Percentiles rank a stretch among this genome's conserved stretches.
phyloP scores from a whole-genome alignment of 495 filamentous ascomycete genomes.

The Hypomontagnella submonticulosa region DNA sequence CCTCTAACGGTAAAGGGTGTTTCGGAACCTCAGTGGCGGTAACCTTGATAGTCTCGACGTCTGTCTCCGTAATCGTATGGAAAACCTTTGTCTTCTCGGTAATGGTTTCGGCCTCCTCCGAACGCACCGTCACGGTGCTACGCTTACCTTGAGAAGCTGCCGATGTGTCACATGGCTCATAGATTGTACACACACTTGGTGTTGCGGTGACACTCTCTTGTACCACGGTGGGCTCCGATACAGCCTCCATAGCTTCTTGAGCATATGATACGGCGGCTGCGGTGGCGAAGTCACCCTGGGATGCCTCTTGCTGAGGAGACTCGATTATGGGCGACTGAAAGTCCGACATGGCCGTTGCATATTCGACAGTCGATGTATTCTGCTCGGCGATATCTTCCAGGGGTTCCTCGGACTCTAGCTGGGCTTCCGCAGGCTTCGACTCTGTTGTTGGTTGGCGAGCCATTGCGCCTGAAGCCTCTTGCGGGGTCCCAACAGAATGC shows the following conservation, averaged over 20 bases:
- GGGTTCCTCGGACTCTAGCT: slow-evolving; percentile 4
- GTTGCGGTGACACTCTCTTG: slow-evolving; percentile 10
- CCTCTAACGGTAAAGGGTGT: slow-evolving; percentile 12
- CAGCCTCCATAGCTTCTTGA: slow-evolving; percentile 2
- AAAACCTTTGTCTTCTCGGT: slow-evolving; percentile 51
- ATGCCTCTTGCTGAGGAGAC: background rate
- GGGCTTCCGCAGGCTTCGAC: background rate
- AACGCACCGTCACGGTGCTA: slow-evolving; percentile 2
- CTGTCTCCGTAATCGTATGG: slow-evolving; percentile 54
- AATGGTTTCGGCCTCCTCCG: slow-evolving; percentile 39
- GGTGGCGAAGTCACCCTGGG: background rate
- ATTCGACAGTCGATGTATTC: background rate
- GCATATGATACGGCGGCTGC: background rate
- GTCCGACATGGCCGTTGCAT: background rate
- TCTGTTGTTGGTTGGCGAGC: background rate
- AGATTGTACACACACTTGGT: slow-evolving; percentile 34
- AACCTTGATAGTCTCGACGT: slow-evolving; percentile 35
- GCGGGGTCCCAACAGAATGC: background rate
- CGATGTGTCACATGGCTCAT: slow-evolving; percentile 41
- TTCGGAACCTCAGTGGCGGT: slow-evolving; percentile 39
- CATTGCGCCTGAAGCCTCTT: background rate
- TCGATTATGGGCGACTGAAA: background rate
- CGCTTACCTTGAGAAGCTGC: slow-evolving; percentile 2
- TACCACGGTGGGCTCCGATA: background rate
- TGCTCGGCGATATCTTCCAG: background rate